Conservation (phyloP, 1,139 yeast genomes). For the Candida albicans region DNA sequence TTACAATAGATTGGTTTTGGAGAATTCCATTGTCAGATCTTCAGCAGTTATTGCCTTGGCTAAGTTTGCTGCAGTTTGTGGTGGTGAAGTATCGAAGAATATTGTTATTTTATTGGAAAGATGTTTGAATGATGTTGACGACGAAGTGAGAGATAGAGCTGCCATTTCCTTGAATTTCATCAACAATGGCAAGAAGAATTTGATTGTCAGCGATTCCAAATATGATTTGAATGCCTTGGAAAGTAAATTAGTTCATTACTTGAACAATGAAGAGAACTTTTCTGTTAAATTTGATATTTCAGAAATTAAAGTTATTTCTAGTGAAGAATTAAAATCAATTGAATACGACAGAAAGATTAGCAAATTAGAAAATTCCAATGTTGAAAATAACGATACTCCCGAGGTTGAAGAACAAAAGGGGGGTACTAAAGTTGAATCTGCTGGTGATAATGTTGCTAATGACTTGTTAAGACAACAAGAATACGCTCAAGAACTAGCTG, state of each 20-base stretch:
- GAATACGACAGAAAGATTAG: slow-evolving; percentile 59
- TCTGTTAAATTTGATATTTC: slow-evolving; percentile 68
- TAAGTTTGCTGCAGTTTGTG: slow-evolving; percentile 83
- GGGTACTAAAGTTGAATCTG: slow-evolving; percentile 10
- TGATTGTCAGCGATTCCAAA: slow-evolving; percentile 66
- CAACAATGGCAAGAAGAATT: slow-evolving; percentile 48
- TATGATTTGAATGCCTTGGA: slow-evolving; percentile 80
- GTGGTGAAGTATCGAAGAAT: slow-evolving; percentile 63
- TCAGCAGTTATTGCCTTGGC: slow-evolving; percentile 93
- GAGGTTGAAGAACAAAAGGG: slow-evolving; percentile 8
- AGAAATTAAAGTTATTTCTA: slow-evolving; percentile 60
- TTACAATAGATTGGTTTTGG: slow-evolving; percentile 93
- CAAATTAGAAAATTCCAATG: slow-evolving; percentile 37
- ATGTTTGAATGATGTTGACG: slow-evolving; percentile 87
- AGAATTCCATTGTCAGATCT: slow-evolving; percentile 91
- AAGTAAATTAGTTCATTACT: slow-evolving; percentile 69
- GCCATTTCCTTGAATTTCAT: slow-evolving; percentile 77
- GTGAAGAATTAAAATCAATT: slow-evolving; percentile 63
- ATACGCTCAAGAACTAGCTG: slow-evolving; percentile 63
- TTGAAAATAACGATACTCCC: slow-evolving; percentile 14
- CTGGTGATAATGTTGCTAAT: slow-evolving; percentile 23
- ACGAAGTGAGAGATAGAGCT: slow-evolving; percentile 98
- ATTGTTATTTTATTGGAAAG: slow-evolving; percentile 76
- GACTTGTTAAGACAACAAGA: slow-evolving; percentile 57
- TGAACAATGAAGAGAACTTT: slow-evolving; percentile 61